These are phyloP conservation scores for Alternaria novae-zelandiae DNA, from an alignment of 2,329 filamentous ascomycete species.

Conservation along the genomic window DNA sequence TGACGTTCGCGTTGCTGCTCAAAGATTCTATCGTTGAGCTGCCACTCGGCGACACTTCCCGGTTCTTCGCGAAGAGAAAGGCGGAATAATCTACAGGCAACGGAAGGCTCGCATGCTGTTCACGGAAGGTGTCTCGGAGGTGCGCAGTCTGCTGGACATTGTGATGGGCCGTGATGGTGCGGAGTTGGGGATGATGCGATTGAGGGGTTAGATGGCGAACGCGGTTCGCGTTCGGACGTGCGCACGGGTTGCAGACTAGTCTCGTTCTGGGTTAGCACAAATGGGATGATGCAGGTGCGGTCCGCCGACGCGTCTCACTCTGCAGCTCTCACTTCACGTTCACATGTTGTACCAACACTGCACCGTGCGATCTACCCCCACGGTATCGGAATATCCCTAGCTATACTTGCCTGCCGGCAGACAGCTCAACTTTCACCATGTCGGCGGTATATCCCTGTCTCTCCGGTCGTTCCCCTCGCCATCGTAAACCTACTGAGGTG, in stretches of 20 bases:
- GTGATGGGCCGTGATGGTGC: background rate
- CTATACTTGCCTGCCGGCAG: background rate
- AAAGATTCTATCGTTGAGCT: conserved; percentile 36
- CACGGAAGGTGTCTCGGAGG: background rate
- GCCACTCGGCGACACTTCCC: conserved; percentile 33
- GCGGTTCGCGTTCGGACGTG: background rate
- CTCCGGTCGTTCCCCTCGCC: background rate
- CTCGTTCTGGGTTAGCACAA: background rate
- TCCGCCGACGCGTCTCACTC: background rate
- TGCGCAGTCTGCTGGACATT: background rate
- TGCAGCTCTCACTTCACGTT: background rate
- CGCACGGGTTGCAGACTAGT: background rate
- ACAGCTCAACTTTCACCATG: background rate
- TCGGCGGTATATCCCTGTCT: background rate
- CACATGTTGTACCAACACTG: background rate
- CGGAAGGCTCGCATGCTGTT: background rate
- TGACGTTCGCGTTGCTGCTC: conserved; percentile 30
- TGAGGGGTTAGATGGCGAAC: conserved; percentile 16
- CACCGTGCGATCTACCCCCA: background rate
- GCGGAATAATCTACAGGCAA: background rate
- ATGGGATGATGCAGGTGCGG: background rate
- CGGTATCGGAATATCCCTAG: background rate
- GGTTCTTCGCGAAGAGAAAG: conserved; percentile 35
- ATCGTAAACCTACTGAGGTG: background rate
- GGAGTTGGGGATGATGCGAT: conserved; percentile 16